Conservation (phyloP, 2,329 filamentous ascomycete genomes). For the Xylaria arbuscula region DNA sequence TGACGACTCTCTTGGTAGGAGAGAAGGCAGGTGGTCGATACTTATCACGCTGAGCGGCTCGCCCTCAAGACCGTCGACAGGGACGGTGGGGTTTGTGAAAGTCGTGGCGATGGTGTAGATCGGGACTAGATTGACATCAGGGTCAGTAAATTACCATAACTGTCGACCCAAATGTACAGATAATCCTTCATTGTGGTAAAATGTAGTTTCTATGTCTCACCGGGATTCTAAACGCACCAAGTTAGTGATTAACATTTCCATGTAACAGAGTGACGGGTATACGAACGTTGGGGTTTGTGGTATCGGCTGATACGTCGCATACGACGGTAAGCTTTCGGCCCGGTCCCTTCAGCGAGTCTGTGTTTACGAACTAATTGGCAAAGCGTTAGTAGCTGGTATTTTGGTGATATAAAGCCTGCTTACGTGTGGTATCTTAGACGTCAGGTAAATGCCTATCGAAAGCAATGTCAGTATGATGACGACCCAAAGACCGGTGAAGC, state of each 20-base stretch:
- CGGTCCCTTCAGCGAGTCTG: slow-evolving; percentile 72
- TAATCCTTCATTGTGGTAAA: slow-evolving; percentile 9
- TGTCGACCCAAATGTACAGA: slow-evolving; percentile 25
- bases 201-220: slow-evolving; percentile 35
- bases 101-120: slow-evolving; percentile 88
- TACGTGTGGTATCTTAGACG: slow-evolving; percentile 48
- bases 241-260: slow-evolving; percentile 11
- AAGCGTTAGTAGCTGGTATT: slow-evolving; percentile 50
- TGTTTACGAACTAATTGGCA: slow-evolving; percentile 84
- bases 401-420: neutral
- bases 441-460: slow-evolving; percentile 74
- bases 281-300: slow-evolving; percentile 70
- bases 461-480: slow-evolving; percentile 55
- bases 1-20: slow-evolving; percentile 86
- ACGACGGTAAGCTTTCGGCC: slow-evolving; percentile 81
- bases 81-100: slow-evolving; percentile 83
- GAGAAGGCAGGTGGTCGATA: slow-evolving; percentile 85
- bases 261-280: neutral
- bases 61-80: slow-evolving; percentile 70
- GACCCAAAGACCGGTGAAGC: neutral
- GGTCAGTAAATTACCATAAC: slow-evolving; percentile 11
- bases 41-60: slow-evolving; percentile 82
- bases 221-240: slow-evolving; percentile 55
- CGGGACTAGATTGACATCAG: slow-evolving; percentile 63
- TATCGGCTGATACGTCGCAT: slow-evolving; percentile 82